Evolutionary conservation across 768 basidiomycete species (phyloP), one percentile per base, ranked within the genome.

Genomic region (Termitomyces heimii): DNA sequence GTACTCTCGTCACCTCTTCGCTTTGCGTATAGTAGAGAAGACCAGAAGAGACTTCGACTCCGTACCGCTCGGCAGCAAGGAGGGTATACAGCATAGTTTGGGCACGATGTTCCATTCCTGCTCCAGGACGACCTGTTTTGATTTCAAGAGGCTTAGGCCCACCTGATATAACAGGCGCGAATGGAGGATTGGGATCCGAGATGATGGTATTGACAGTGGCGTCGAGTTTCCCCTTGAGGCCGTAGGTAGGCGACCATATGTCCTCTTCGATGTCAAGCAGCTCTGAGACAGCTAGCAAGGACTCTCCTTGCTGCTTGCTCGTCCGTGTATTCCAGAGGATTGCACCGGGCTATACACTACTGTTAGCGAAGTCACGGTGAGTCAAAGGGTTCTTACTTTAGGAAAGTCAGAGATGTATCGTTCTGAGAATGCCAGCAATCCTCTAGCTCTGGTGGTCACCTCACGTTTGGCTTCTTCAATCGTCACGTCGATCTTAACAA

Each of bases 21-120:
- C 82, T 86, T 69, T 97, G 94, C 1, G 95, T 95, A 68, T 99
- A 99, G 66, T 92, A 98, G 32, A 99, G 77, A 45, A 99, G 74
- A 14, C 97, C 97, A 7, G 86, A 83, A 1, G 84, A 80, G 9
- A 97, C 84, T 22, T 88, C 81, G 5, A 82, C 80, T 5, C 86
- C 92, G 65, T 98, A 98, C n/a, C 96, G 82, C 68, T 98, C 95
- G 39, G 84, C 82, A 63, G 94, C 84, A 1, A 99, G 78, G 5
- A 98, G 75, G 1, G 94, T 96, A 69, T 99, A 99, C 4, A 99
- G 74, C 87, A 98, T 94, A 1, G 97, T 99, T 71, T 99, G 97
- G 0, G 97, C 97, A 37, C 97, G 88, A 70, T 98, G 96, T 62
- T 96, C 94, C 83, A 94, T 85, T 0, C 84, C 87, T 6, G 78